A percentile compares a stretch with the other conserved stretches of the same genome.
Conservation (phyloP, 805 yeast species). For the Myxozyma neglecta region DNA sequence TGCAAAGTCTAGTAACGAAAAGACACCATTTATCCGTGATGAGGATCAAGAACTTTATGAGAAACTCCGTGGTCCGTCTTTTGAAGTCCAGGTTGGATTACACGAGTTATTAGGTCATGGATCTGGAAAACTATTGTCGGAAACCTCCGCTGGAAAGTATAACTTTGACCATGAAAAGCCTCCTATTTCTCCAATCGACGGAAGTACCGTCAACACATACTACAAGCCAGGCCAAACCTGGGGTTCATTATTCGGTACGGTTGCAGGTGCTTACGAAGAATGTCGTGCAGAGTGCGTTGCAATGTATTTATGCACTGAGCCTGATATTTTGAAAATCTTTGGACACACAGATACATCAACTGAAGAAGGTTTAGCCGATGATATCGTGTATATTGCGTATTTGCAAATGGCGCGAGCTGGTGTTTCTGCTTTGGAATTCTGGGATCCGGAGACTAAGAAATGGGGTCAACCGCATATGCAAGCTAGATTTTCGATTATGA, state of each 20-base stretch:
- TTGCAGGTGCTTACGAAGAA: constrained; percentile 88
- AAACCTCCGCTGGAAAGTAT: constrained; percentile 60
- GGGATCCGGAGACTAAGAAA: constrained; percentile 77
- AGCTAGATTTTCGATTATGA: constrained; percentile 83
- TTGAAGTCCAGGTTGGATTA: constrained; percentile 91
- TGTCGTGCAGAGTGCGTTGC: constrained; percentile 93
- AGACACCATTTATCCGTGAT: constrained; percentile 62
- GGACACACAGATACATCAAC: constrained; percentile 59
- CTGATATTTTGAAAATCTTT: constrained; percentile 67
- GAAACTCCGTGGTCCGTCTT: constrained; percentile 63
- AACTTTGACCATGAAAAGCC: constrained; percentile 69
- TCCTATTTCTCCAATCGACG: constrained; percentile 58
- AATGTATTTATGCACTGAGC: constrained; percentile 70
- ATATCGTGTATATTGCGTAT: constrained; percentile 60
- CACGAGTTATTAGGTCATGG: constrained; percentile 93
- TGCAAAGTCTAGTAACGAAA: constrained; percentile 68
- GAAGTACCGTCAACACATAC: constrained; percentile 62
- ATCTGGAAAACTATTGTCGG: constrained; percentile 73
- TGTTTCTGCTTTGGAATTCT: constrained; percentile 73
- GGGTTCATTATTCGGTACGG: constrained; percentile 80
- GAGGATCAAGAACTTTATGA: constrained; percentile 58
- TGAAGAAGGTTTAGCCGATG: constrained; percentile 44
- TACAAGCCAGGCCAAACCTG: constrained; percentile 84
- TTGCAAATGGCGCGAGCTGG: constrained; percentile 89
- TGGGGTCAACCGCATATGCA: constrained; percentile 98